Base-by-base conservation (phyloP, 192 early-diverging fungal genomes). In the Podila epicladia region DNA sequence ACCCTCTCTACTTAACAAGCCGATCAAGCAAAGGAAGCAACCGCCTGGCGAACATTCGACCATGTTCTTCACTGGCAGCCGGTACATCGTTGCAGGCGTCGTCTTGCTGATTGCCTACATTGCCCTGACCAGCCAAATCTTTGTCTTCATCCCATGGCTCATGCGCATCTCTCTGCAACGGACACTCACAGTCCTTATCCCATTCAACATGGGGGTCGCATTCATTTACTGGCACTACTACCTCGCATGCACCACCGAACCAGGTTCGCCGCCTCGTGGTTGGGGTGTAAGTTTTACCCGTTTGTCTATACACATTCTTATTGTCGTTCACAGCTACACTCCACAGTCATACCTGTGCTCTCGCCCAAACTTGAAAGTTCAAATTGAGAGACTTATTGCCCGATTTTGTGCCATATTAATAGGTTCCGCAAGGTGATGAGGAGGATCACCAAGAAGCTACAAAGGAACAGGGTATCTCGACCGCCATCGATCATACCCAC, bases 181-280 rank as follows among this genome's bases (percentile, higher is more conserved):
- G 11, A 65, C 37, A 26, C 28, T 65, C 24, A 22, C 32, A 1
- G 82, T 91, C 15, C 88, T 91, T 13, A 85, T 85, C 12, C 91
- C 92, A 6, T 96, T 97, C 87, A 95, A 99, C 83, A 62, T 93
- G 41, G 84, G 88, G 58, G 88, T 95, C 28, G 82, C 91, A 33
- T 86, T 93, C 41, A 90, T 97, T n/a, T 93, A 89, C 83, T 86
- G 93, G 85, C 97, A 98, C 85, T 99, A 98, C 82, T 93, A 88
- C 64, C 84, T 95, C 29, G 92, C 94, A 13, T 91, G 89, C 63
- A 82, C 75, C 1, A 94, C 93, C 28, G 83, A 93, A 64, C 96
- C 97, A 0, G 97, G 97, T n/a, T 69, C 83, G 17, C 93, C 95
- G 11, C 95, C 96, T 31, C 66, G 80, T 1, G 71, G 82, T 41